Evolutionary conservation across 305 asterid species (phyloP), one percentile per base, ranked within the genome.

Genomic region (Fraxinus latifolia): DNA sequence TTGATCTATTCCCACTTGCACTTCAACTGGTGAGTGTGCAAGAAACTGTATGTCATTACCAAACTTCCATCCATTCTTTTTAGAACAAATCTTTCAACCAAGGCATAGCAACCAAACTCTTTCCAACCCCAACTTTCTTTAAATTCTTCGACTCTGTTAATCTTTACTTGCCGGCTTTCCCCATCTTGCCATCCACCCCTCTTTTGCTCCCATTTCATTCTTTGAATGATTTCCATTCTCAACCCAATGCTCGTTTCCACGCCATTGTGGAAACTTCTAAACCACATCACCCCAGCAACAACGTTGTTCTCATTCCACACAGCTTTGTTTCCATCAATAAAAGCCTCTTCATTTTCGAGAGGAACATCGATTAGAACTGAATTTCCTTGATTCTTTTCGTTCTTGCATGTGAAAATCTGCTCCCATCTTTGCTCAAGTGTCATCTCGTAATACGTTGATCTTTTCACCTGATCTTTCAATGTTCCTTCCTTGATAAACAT

Each of bases 391-490:
- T 50, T 39, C 34, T 29, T 5, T 3, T 37, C 39, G 5, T 82
- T 89, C 15, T 29, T 50, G 75, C 87, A 83, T 12, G 87, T 32
- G 79, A 87, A 89, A 4, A 94, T 83, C 82, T 58, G 82, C 77
- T 91, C 93, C 98, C 97, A 91, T 42, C 88, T 90, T 76, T 84
- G 94, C 83, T 91, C 94, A 0, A 92, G 87, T 27, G 92, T 89
- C 81, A 91, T 76, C 76, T 83, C 89, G 65, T 92, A 92, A 82
- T 84, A 94, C 77, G 85, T 72, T 0, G 95, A 88, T 72, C 33
- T 77, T 72, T 84, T 62, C 79, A 89, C 83, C 82, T 91, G 94
- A 60, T 90, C 90, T 67, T 50, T 83, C 32, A 85, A 1, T 1
- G 82, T 33, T 1, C 85, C 87, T 1, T 89, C 92, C 75, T 85